Conservation (phyloP, 768 basidiomycete species). For the Pleurotus djamor region DNA sequence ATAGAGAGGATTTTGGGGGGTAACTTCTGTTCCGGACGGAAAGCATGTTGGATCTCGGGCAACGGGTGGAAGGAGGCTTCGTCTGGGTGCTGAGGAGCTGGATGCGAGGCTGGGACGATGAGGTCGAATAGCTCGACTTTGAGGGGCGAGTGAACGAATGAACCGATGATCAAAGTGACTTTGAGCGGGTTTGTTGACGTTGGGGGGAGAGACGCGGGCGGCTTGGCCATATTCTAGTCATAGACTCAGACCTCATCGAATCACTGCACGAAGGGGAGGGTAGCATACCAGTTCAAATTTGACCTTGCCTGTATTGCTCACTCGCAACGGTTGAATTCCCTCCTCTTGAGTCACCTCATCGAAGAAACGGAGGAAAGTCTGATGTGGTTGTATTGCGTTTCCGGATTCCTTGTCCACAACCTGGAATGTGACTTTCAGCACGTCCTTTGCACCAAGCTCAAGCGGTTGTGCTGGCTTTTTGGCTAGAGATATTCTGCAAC, state of each 20-base stretch:
- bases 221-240: conserved; percentile 71
- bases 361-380: conserved; percentile 89
- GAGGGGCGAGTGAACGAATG: conserved; percentile 61
- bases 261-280: neutral
- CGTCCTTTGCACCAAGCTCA: conserved; percentile 53
- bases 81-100: conserved; percentile 63
- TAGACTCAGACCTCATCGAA: neutral
- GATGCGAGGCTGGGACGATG: conserved; percentile 64
- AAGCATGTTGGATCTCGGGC: conserved; percentile 80
- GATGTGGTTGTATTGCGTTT: conserved; percentile 82
- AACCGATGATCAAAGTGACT: conserved; percentile 78
- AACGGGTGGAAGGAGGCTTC: conserved; percentile 71
- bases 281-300: conserved; percentile 80
- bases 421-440: conserved; percentile 79
- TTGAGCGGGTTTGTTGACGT: conserved; percentile 62
- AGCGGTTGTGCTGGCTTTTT: conserved; percentile 49
- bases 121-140: conserved; percentile 75
- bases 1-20: conserved; percentile 72
- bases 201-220: conserved; percentile 70
- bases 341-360: conserved; percentile 76
- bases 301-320: conserved; percentile 76
- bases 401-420: conserved; percentile 61
- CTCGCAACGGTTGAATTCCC: conserved; percentile 80
- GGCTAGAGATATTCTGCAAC: conserved; percentile 46
- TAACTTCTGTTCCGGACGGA: conserved; percentile 72